These are phyloP conservation scores for Coniochaeta ligniaria DNA, from an alignment of 2,329 filamentous ascomycete species.

Conservation along the genomic window DNA sequence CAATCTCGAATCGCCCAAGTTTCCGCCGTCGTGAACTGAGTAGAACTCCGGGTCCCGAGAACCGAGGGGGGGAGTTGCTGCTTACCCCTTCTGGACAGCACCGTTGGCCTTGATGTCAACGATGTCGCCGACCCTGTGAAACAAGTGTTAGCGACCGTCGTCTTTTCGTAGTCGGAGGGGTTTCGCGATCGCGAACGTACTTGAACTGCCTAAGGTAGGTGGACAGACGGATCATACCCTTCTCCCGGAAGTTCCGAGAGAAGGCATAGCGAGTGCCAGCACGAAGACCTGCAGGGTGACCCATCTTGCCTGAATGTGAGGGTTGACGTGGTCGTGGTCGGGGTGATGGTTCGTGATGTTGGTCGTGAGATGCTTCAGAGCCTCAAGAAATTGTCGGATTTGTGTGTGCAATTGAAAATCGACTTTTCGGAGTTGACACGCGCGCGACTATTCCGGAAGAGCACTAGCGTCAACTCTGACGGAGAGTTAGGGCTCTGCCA, in stretches of 20 bases:
- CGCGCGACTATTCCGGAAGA: not conserved
- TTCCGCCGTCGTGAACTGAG: conserved; percentile 14
- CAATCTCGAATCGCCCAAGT: not conserved
- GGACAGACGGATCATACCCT: conserved; percentile 86
- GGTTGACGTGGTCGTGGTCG: conserved; percentile 29
- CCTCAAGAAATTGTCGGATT: conserved; percentile 14
- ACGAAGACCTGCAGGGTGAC: conserved; percentile 82
- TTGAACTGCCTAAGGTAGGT: conserved; percentile 95
- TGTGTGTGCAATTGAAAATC: conserved; percentile 27
- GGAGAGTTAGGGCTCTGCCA: conserved; percentile 2
- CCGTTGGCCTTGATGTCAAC: conserved; percentile 99
- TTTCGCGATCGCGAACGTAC: conserved; percentile 37
- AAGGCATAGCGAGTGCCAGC: conserved; percentile 90
- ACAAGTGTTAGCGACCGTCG: conserved; percentile 30
- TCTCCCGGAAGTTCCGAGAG: conserved; percentile 88
- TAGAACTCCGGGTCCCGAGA: not conserved
- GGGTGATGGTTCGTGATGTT: conserved; percentile 17
- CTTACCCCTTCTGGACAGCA: conserved; percentile 96
- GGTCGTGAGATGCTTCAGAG: conserved; percentile 14
- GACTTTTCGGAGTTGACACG: conserved; percentile 8
- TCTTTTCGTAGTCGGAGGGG: not conserved
- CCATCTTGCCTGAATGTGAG: conserved; percentile 54
- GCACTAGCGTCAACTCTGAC: not conserved
- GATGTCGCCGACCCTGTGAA: conserved; percentile 82
- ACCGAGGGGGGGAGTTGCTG: conserved; percentile 15